Evolutionary conservation across 2,329 filamentous ascomycete genomes (phyloP).

Genomic region (Sporothrix luriei): DNA sequence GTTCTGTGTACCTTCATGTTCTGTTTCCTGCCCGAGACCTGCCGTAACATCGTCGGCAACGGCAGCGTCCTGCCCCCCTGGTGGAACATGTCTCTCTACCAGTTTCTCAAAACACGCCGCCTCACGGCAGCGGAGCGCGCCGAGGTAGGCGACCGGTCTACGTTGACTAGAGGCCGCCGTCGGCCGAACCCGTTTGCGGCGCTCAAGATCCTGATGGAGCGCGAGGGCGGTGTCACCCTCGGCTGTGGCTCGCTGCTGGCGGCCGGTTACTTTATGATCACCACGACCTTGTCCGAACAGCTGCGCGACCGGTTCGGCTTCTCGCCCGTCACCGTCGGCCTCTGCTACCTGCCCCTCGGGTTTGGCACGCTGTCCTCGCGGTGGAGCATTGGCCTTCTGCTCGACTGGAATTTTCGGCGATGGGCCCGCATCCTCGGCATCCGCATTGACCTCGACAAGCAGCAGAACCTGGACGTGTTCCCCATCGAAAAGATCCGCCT

Average conservation of each 20-base stretch:
- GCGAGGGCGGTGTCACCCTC: conserved; percentile 39
- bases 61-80: conserved; percentile 42
- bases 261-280: conserved; percentile 39
- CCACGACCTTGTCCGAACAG: conserved; percentile 38
- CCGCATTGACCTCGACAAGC: conserved; percentile 33
- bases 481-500: conserved; percentile 37
- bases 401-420: conserved; percentile 37
- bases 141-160: conserved; percentile 21
- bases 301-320: conserved; percentile 35
- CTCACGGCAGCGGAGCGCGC: conserved; percentile 18
- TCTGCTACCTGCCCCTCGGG: conserved; percentile 37
- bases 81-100: conserved; percentile 34
- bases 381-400: conserved; percentile 34
- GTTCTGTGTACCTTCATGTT: conserved; percentile 41
- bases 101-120: conserved; percentile 29
- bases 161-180: conserved; percentile 31
- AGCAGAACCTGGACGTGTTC: conserved; percentile 35
- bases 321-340: conserved; percentile 33
- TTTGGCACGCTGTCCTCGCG: conserved; percentile 35
- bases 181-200: conserved; percentile 39
- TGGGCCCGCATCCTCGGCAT: conserved; percentile 33
- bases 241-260: conserved; percentile 38
- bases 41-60: conserved; percentile 54
- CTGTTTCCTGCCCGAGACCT: conserved; percentile 55
- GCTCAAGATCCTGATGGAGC: conserved; percentile 38